These are phyloP conservation scores for Trypanosoma scelopori DNA, from an alignment of 208 protist species.

Conservation along the genomic window DNA sequence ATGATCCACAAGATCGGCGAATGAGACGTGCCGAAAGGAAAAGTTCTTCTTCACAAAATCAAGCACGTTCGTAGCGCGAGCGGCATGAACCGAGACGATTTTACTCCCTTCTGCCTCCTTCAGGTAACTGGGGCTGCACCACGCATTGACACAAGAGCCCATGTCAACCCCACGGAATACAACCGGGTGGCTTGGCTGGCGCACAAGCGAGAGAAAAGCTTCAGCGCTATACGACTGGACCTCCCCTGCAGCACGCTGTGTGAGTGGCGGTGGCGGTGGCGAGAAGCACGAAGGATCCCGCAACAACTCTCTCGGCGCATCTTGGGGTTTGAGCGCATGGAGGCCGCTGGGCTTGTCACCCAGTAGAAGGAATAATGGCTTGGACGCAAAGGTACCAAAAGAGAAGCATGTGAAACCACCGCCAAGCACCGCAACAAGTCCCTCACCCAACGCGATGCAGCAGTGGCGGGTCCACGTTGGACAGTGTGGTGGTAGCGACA, in stretches of 20 bases:
- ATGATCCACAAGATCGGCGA: conserved; percentile 74
- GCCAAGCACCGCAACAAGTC: conserved; percentile 65
- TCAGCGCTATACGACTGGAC: conserved; percentile 37
- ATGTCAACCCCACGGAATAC: conserved; percentile 68
- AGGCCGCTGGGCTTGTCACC: conserved; percentile 19
- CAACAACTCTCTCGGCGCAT: neutral
- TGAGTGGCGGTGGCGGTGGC: conserved; percentile 28
- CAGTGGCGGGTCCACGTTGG: conserved; percentile 72
- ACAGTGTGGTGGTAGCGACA: conserved; percentile 35
- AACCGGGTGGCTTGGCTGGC: conserved; percentile 39
- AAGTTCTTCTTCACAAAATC: conserved; percentile 94
- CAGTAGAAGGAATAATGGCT: conserved; percentile 56
- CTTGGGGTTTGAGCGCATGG: neutral
- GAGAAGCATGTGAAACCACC: conserved; percentile 91
- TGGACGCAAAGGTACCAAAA: conserved; percentile 78
- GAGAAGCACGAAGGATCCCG: conserved; percentile 4
- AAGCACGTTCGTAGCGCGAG: conserved; percentile 46
- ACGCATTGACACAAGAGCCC: conserved; percentile 55
- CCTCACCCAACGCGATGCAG: conserved; percentile 48
- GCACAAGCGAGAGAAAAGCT: conserved; percentile 37
- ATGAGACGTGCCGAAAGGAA: conserved; percentile 69
- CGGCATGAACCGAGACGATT: conserved; percentile 81
- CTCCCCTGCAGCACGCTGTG: conserved; percentile 39
- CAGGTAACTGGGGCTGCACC: conserved; percentile 60
- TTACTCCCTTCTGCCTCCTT: conserved; percentile 43